Conservation (phyloP, 352 stramenopile genomes). For the Pythium vanterpoolii region DNA sequence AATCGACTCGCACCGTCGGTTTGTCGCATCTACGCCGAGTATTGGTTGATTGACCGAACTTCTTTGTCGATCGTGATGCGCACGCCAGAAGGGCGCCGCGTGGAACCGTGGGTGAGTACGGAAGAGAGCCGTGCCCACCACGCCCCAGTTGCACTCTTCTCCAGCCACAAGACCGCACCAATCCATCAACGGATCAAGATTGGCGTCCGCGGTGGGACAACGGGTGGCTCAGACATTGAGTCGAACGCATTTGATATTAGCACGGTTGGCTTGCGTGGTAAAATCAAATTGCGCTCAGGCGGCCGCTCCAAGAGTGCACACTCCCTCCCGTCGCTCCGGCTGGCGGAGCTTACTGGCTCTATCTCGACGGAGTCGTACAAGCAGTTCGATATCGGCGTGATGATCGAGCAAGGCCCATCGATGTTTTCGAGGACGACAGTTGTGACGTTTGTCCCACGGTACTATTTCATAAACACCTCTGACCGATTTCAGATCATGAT, state of each 20-base stretch:
- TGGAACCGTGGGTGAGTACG: conserved; percentile 29
- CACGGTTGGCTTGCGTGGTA: conserved; percentile 66
- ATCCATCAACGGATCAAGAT: conserved; percentile 65
- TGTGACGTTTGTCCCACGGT: conserved; percentile 76
- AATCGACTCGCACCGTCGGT: conserved; percentile 46
- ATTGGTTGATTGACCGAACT: conserved; percentile 84
- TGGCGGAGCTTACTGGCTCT: conserved; percentile 23
- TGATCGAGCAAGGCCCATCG: conserved; percentile 76
- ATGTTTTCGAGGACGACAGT: conserved; percentile 77
- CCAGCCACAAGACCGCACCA: conserved; percentile 54
- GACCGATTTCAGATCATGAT: conserved; percentile 60
- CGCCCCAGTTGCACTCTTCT: conserved; percentile 74
- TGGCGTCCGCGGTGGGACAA: conserved; percentile 35
- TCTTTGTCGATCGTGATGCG: conserved; percentile 69
- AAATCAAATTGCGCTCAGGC: conserved; percentile 60
- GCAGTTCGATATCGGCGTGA: conserved; percentile 83
- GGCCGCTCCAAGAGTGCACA: conserved; percentile 34
- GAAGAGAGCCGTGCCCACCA: conserved; percentile 20
- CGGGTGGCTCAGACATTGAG: conserved; percentile 46
- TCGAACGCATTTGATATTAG: conserved; percentile 79
- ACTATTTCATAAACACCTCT: conserved; percentile 79
- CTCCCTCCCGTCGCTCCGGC: conserved; percentile 42
- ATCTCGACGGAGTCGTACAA: conserved; percentile 40
- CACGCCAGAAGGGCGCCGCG: conserved; percentile 54
- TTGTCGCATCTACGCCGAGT: conserved; percentile 76